Evolutionary conservation across 169 alveolate species (phyloP).

Genomic region (Eimeria necatrix): DNA sequence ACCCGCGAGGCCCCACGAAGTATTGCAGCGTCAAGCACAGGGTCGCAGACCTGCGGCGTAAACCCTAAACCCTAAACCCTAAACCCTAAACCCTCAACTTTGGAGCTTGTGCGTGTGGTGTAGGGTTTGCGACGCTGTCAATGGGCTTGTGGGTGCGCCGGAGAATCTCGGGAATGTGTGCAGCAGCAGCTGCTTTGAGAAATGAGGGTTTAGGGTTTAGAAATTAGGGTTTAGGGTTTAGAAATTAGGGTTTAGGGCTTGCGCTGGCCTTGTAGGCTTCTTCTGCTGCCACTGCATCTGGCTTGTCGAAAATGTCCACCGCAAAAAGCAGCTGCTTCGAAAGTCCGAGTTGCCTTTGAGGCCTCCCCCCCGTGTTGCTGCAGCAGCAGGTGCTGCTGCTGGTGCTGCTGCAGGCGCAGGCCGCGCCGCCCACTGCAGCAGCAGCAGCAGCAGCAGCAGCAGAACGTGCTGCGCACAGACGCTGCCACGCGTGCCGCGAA

Average conservation of each 20-base stretch:
- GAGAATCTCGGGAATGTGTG: too few relatives aligned
- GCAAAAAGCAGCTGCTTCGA: conserved; percentile 30
- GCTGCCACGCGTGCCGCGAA: conserved; percentile 66
- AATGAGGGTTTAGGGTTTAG: background rate
- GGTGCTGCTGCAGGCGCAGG: conserved; percentile 66
- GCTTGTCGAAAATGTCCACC: conserved; percentile 37
- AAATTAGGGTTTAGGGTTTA: background rate
- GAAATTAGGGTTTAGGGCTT: conserved; percentile 26
- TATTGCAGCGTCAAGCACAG: conserved; percentile 49
- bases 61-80: conserved; percentile 43
- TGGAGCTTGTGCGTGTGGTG: background rate
- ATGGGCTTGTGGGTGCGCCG: too few relatives aligned
- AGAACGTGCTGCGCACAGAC: conserved; percentile 38
- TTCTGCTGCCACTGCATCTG: conserved; percentile 54
- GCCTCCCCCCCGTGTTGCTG: conserved; percentile 68
- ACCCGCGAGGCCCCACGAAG: conserved; percentile 63
- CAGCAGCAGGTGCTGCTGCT: conserved; percentile 59
- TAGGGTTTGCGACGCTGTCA: background rate
- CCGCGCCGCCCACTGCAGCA: conserved; percentile 23
- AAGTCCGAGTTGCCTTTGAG: conserved; percentile 38
- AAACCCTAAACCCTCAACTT: conserved; percentile 9
- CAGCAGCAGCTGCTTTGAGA: background rate
- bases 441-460: conserved; percentile 22
- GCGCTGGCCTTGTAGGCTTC: conserved; percentile 21
- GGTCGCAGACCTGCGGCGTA: conserved; percentile 54